These are phyloP conservation scores for Fusarium sacchari DNA, from an alignment of 2,329 filamentous ascomycete genomes.

Conservation along the genomic window DNA sequence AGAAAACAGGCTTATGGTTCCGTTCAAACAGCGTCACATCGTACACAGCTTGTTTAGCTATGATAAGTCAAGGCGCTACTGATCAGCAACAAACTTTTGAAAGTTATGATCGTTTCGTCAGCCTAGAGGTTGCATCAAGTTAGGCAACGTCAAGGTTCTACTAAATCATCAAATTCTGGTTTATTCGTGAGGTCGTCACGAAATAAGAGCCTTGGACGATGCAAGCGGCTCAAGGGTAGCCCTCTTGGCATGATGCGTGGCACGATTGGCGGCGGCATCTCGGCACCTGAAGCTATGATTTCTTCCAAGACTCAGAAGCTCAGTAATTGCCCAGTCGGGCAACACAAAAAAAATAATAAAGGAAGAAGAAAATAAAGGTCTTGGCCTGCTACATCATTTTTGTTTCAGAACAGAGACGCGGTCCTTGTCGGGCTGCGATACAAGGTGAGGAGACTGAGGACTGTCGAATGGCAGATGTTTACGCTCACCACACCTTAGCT, in stretches of 20 bases:
- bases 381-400: constrained; percentile 34
- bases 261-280: constrained; percentile 3
- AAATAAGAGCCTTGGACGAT: constrained; percentile 29
- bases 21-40: background rate
- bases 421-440: constrained; percentile 4
- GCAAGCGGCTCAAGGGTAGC: constrained; percentile 29
- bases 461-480: constrained; percentile 25
- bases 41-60: background rate
- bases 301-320: background rate
- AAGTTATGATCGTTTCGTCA: constrained; percentile 5
- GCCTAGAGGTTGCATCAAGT: constrained; percentile 1
- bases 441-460: constrained; percentile 2
- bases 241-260: constrained; percentile 20
- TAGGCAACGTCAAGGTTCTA: background rate
- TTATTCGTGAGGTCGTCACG: background rate
- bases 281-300: constrained; percentile 9
- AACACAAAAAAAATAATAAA: no score
- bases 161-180: background rate
- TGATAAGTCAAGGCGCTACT: background rate
- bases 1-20: background rate
- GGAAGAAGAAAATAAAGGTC: background rate
- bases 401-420: constrained; percentile 33
- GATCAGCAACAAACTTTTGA: constrained; percentile 5
- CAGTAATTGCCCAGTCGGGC: constrained; percentile 19
- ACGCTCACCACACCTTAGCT: constrained; percentile 20